A percentile compares a stretch with the other conserved stretches of the same genome.
Evolutionary conservation across 805 yeast genomes (phyloP).

Genomic region (Saitoella complicata): DNA sequence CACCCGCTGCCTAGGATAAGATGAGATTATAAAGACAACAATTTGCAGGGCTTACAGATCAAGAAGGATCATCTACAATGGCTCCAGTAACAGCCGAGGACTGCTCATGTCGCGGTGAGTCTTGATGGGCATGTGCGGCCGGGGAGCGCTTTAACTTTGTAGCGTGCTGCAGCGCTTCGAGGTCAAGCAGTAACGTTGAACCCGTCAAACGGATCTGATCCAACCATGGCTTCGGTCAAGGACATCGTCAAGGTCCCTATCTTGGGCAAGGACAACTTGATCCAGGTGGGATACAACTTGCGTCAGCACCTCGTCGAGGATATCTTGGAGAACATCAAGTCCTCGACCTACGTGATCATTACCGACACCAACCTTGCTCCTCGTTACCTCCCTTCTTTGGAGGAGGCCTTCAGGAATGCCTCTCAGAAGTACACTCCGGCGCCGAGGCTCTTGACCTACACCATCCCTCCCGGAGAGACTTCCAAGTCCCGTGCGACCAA

Average conservation of each 20-base stretch:
- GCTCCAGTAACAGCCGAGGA: no score
- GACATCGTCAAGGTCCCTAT: constrained; percentile 41
- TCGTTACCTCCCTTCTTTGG: constrained; percentile 30
- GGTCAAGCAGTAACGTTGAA: no score
- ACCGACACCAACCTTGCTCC: constrained; percentile 61
- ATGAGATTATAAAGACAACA: no score
- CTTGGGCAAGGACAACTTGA: constrained; percentile 54
- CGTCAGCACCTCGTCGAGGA: constrained; percentile 57
- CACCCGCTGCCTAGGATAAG: no score
- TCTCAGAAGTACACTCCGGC: constrained; percentile 22
- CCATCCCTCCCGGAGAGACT: constrained; percentile 84
- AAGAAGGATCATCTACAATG: no score
- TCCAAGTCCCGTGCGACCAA: constrained; percentile 78
- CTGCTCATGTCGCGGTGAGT: no score
- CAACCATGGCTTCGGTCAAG: background rate
- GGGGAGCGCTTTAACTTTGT: no score
- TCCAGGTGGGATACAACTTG: constrained; percentile 80
- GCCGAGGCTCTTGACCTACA: constrained; percentile 55
- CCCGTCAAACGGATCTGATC: no score
- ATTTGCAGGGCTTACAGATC: no score
- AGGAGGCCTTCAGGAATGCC: constrained; percentile 15
- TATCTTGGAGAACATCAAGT: constrained; percentile 41
- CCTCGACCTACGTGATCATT: constrained; percentile 84
- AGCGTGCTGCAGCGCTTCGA: no score
- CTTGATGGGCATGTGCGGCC: no score